Evolutionary conservation across 768 basidiomycete species (phyloP).

Genomic region (Termitomyces sp.): DNA sequence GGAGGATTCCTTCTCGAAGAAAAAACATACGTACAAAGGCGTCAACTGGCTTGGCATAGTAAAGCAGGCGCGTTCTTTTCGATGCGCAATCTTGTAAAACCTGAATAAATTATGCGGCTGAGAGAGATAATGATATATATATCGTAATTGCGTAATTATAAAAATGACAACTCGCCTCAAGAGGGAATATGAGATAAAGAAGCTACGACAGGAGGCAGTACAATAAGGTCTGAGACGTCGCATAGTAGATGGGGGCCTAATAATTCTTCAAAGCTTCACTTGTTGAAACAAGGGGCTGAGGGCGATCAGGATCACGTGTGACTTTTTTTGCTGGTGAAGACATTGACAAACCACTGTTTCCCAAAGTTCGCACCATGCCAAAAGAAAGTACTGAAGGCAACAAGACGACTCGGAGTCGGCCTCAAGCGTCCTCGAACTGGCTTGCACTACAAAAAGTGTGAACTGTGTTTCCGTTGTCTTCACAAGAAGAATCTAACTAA

Average conservation of each 20-base stretch:
- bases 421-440: constrained; percentile 55
- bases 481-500: not conserved
- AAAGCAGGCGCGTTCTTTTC: no score
- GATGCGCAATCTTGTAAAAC: no score
- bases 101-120: no score
- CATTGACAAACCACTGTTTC: not conserved
- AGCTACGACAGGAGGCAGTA: no score
- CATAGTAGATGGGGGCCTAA: no score
- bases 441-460: constrained; percentile 47
- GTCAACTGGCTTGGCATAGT: not conserved
- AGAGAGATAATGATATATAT: not conserved
- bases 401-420: not conserved
- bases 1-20: not conserved
- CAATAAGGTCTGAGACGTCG: no score
- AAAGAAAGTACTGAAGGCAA: not conserved
- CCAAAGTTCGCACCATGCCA: not conserved
- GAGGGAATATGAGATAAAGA: no score
- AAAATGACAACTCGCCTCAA: no score
- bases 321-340: not conserved
- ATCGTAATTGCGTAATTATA: no score
- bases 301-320: not conserved
- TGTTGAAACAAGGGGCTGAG: no score
- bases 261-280: no score
- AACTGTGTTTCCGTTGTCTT: not conserved
- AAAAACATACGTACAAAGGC: not conserved